phyloP scores from a whole-genome alignment of 2,329 filamentous ascomycete genomes.

The Cladosporium sp. region DNA sequence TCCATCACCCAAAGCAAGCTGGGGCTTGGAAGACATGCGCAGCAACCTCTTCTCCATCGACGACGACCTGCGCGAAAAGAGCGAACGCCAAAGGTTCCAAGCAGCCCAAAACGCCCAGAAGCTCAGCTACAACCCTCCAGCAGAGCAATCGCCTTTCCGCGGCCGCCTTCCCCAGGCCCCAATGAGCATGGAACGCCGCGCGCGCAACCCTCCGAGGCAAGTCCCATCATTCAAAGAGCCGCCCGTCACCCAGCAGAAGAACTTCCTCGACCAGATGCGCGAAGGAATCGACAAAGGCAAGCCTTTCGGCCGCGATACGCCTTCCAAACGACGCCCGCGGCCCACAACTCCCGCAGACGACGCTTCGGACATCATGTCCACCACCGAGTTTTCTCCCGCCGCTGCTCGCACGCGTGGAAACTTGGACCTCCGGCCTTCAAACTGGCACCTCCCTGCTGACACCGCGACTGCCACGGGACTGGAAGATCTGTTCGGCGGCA shows the following conservation, averaged over 20 bases:
- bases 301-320: constrained; percentile 11
- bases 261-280: constrained; percentile 47
- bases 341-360: constrained; percentile 7
- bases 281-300: constrained; percentile 21
- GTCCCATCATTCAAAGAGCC: constrained; percentile 48
- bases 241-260: constrained; percentile 43
- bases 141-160: constrained; percentile 58
- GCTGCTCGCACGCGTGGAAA: constrained; percentile 20
- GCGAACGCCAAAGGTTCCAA: constrained; percentile 6
- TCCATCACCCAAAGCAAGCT: constrained; percentile 25
- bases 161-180: constrained; percentile 68
- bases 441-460: constrained; percentile 18
- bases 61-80: constrained; percentile 19
- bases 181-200: constrained; percentile 58
- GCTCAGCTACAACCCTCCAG: constrained; percentile 23
- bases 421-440: constrained; percentile 17
- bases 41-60: constrained; percentile 25
- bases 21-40: constrained; percentile 22
- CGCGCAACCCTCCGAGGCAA: constrained; percentile 59
- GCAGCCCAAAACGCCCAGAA: constrained; percentile 14
- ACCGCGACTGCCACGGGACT: constrained; percentile 17
- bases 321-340: background rate
- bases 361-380: constrained; percentile 18
- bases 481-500: constrained; percentile 23
- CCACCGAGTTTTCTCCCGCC: constrained; percentile 20